Evolutionary conservation across 2,329 filamentous ascomycete species (phyloP).

Genomic region (Bipolaris oryzae): DNA sequence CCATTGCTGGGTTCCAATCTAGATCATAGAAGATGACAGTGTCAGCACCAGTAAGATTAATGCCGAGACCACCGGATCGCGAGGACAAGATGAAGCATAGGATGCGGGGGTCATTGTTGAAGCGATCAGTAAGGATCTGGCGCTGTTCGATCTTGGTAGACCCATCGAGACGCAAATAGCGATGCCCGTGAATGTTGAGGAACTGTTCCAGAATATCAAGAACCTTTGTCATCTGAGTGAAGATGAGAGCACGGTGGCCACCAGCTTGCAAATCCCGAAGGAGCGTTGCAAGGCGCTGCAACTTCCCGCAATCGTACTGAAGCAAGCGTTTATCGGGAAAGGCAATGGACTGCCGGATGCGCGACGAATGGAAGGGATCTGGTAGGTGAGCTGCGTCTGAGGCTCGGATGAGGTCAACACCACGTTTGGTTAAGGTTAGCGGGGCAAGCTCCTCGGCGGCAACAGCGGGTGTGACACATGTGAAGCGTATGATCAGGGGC

Average conservation of each 20-base stretch:
- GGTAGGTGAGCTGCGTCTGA: constrained; percentile 60
- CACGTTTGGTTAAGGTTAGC: constrained; percentile 65
- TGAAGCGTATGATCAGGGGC: constrained; percentile 81
- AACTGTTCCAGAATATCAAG: constrained; percentile 97
- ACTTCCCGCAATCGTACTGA: constrained; percentile 96
- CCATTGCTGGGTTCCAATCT: constrained; percentile 99
- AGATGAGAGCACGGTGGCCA: constrained; percentile 93
- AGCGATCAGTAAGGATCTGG: constrained; percentile 92
- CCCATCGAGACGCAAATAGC: constrained; percentile 95
- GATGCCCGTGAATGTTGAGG: constrained; percentile 95
- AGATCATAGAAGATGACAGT: constrained; percentile 99
- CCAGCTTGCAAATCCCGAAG: constrained; percentile 85
- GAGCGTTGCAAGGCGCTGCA: constrained; percentile 86
- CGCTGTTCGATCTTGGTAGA: constrained; percentile 94
- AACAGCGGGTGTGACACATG: constrained; percentile 88
- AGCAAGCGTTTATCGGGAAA: constrained; percentile 96
- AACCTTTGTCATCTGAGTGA: constrained; percentile 99
- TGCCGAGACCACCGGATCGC: constrained; percentile 89
- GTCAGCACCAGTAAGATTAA: constrained; percentile 95
- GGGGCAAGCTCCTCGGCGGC: constrained; percentile 78
- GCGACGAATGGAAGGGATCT: constrained; percentile 92
- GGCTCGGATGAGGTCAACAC: constrained; percentile 62
- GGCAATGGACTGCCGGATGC: constrained; percentile 90
- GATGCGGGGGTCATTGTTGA: constrained; percentile 93
- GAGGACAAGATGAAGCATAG: constrained; percentile 95